Percentiles rank a stretch among this genome's conserved stretches.
Conservation (phyloP, 176 grass and related monocot species). For the Rhynchospora pubera region DNA sequence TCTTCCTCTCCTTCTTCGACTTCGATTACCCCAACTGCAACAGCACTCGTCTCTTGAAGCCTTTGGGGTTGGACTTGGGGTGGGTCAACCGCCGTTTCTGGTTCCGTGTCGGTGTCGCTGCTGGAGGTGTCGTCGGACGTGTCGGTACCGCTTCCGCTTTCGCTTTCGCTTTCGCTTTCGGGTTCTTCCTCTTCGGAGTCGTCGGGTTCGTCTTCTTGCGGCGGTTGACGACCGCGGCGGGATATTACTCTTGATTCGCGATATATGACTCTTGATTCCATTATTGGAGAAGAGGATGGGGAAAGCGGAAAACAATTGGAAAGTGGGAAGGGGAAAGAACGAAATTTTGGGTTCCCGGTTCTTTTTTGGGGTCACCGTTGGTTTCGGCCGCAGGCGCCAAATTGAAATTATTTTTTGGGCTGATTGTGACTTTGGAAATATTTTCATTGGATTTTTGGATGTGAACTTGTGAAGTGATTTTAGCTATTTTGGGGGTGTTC, state of each 20-base stretch:
- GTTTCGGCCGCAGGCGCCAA: not conserved
- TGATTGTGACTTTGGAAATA: not conserved
- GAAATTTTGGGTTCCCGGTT: not conserved
- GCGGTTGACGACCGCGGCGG: not conserved
- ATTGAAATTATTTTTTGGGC: not conserved
- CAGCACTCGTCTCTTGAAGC: no score
- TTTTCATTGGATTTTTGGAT: not conserved
- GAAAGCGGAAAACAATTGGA: not conserved
- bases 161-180: no score
- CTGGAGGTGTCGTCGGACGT: not conserved
- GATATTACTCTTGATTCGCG: not conserved
- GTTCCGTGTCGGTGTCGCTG: not conserved
- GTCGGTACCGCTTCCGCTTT: not conserved
- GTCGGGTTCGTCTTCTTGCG: slow-evolving; percentile 1
- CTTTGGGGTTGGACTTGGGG: no score
- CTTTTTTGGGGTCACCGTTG: not conserved
- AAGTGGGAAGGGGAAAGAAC: not conserved
- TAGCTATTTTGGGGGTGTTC: not conserved
- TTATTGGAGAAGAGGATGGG: not conserved
- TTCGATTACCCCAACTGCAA: not conserved
- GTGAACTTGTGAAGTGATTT: not conserved
- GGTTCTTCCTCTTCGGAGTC: not conserved
- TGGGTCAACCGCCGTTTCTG: not conserved
- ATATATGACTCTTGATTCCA: not conserved
- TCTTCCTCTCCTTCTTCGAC: no score